Conservation (phyloP, 2,329 filamentous ascomycete species). For the Hymenoscyphus infarciens region DNA sequence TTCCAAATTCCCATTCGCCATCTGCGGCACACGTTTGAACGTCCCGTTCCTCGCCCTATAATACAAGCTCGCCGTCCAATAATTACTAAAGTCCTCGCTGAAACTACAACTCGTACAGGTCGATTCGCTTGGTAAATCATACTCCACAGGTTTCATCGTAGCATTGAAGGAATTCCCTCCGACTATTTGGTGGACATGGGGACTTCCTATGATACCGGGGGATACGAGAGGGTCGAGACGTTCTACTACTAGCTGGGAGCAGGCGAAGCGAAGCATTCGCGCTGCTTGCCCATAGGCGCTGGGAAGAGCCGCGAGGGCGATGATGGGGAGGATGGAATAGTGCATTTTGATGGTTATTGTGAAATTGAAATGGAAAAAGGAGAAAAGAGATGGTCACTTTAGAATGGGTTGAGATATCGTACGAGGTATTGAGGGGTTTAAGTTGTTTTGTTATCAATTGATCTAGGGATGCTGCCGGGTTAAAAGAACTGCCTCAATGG, state of each 20-base stretch:
- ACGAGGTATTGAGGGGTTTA: neutral
- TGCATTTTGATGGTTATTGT: neutral
- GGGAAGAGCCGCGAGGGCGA: constrained; percentile 7
- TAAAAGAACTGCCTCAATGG: neutral
- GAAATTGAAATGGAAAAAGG: no score
- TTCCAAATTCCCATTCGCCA: constrained; percentile 29
- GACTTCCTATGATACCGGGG: constrained; percentile 14
- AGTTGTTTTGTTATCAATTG: neutral
- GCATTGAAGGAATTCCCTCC: constrained; percentile 39
- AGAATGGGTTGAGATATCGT: neutral
- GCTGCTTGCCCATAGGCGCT: constrained; percentile 11
- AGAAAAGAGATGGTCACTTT: neutral
- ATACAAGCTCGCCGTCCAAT: constrained; percentile 34
- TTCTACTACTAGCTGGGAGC: constrained; percentile 17
- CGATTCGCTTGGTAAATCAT: constrained; percentile 29
- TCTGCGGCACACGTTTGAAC: constrained; percentile 30
- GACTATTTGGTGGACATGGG: constrained; percentile 20
- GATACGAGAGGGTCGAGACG: constrained; percentile 19
- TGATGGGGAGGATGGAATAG: neutral
- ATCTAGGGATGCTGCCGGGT: neutral
- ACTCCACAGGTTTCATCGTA: constrained; percentile 34
- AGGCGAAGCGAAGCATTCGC: constrained; percentile 18
- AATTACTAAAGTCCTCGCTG: constrained; percentile 36
- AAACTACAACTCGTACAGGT: constrained; percentile 36
- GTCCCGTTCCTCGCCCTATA: constrained; percentile 33